Conservation (phyloP, 2,329 filamentous ascomycete species). For the Fusarium circinatum region DNA sequence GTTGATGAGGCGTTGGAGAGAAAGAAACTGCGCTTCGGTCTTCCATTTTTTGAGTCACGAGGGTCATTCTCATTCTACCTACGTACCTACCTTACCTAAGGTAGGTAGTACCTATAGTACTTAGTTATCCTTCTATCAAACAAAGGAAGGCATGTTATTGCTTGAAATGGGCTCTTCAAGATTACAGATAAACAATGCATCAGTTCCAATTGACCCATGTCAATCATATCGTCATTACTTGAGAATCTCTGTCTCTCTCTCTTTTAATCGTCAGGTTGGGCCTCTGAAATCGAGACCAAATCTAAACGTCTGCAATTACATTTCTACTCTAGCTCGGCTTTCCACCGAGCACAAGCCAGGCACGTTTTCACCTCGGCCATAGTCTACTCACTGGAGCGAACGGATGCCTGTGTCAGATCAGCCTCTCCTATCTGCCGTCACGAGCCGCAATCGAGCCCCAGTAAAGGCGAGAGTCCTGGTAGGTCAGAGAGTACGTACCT, state of each 20-base stretch:
- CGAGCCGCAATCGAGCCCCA: conserved; percentile 18
- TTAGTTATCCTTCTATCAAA: background rate
- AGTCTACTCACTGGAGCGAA: background rate
- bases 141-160: background rate
- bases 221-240: background rate
- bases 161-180: background rate
- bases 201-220: background rate
- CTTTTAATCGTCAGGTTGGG: background rate
- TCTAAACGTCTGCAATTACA: background rate
- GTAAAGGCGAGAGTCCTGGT: background rate
- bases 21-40: background rate
- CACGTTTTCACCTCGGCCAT: conserved; percentile 36
- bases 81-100: too few relatives aligned
- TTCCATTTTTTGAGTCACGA: conserved; percentile 11
- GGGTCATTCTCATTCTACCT: background rate
- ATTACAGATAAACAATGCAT: background rate
- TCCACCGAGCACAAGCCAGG: conserved; percentile 32
- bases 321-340: conserved; percentile 27
- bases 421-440: conserved; percentile 23
- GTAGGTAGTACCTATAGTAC: background rate
- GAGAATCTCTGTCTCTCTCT: background rate
- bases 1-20: conserved; percentile 3
- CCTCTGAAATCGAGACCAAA: background rate
- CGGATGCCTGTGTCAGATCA: conserved; percentile 26
- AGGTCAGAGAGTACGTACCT: conserved; percentile 36